Percentiles rank a stretch among this genome's conserved stretches.
These are phyloP conservation scores for Angomonas ambiguus DNA, from an alignment of 208 protist genomes.

Conservation along the genomic window DNA sequence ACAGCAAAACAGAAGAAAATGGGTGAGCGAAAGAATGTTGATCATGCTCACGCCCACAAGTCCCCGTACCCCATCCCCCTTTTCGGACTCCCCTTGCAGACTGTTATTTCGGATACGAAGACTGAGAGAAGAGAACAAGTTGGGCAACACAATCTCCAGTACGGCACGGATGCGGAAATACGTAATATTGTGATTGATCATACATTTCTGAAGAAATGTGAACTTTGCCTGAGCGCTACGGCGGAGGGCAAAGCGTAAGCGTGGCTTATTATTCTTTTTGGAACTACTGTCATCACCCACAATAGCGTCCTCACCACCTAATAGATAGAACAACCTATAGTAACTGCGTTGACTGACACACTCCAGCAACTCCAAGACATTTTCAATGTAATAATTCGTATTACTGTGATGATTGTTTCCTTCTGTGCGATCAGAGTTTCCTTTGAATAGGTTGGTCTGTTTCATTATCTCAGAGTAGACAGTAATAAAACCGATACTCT, in stretches of 20 bases:
- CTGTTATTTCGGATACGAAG: conserved; percentile 39
- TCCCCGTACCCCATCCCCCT: not conserved
- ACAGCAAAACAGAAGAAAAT: conserved; percentile 23
- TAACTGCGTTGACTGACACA: not conserved
- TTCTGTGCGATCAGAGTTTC: not conserved
- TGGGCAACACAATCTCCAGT: conserved; percentile 70
- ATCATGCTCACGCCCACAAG: not conserved
- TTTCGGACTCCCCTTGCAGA: not conserved
- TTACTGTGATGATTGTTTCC: conserved; percentile 24
- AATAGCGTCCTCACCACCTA: not conserved
- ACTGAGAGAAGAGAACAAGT: conserved; percentile 55
- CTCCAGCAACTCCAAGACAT: not conserved
- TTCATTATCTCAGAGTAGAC: conserved; percentile 71
- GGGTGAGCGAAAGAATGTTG: conserved; percentile 22
- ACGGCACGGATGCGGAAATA: conserved; percentile 80
- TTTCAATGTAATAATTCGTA: not conserved
- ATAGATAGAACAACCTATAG: not conserved
- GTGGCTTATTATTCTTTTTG: too few relatives aligned
- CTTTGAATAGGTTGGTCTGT: conserved; percentile 46
- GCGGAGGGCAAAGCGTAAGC: too few relatives aligned
- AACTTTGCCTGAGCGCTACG: too few relatives aligned
- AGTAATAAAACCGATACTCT: conserved; percentile 67
- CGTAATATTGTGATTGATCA: conserved; percentile 81
- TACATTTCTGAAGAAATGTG: conserved; percentile 61
- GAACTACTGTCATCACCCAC: not conserved